These are phyloP conservation scores for Aristolochia californica DNA, from an alignment of 164 flowering plant species.

Conservation along the genomic window DNA sequence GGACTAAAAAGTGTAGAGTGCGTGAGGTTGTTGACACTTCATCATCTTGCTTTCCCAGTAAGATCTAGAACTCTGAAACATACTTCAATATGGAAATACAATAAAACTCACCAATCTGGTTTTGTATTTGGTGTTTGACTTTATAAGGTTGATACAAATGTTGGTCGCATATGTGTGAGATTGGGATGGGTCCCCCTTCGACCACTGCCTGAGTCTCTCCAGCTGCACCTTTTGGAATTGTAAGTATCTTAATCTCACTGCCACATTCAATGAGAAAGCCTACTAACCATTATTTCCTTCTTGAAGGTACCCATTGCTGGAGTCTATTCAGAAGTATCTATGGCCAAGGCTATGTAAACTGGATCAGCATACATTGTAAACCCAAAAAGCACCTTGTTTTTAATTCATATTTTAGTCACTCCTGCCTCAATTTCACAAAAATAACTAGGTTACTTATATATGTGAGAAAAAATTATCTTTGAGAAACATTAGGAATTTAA, in stretches of 20 bases:
- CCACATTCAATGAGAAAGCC: background rate
- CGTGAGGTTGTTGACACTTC: constrained; percentile 86
- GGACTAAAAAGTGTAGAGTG: constrained; percentile 98
- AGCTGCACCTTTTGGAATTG: constrained; percentile 65
- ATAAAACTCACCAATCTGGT: background rate
- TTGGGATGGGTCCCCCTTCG: constrained; percentile 92
- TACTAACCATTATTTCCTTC: constrained; percentile 3
- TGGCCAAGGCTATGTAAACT: constrained; percentile 79
- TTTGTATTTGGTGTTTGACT: constrained; percentile 1
- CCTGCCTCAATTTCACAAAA: background rate
- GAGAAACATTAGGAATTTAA: no score
- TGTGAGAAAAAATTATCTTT: no score
- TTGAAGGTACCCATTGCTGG: constrained; percentile 61
- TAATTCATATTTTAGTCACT: background rate
- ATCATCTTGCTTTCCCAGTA: constrained; percentile 97
- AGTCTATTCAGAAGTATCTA: constrained; percentile 66
- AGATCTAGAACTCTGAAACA: constrained; percentile 16
- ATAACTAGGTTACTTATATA: no score
- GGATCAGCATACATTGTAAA: constrained; percentile 62
- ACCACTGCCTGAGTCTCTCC: constrained; percentile 64
- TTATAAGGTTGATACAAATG: constrained; percentile 81
- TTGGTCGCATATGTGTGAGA: constrained; percentile 74
- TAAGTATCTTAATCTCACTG: constrained; percentile 18
- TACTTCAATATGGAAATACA: background rate
- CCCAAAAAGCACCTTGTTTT: constrained; percentile 3